Evolutionary conservation across 2,329 filamentous ascomycete species (phyloP), one percentile per base, ranked within the genome.

Genomic region (Trichoderma atroviride): DNA sequence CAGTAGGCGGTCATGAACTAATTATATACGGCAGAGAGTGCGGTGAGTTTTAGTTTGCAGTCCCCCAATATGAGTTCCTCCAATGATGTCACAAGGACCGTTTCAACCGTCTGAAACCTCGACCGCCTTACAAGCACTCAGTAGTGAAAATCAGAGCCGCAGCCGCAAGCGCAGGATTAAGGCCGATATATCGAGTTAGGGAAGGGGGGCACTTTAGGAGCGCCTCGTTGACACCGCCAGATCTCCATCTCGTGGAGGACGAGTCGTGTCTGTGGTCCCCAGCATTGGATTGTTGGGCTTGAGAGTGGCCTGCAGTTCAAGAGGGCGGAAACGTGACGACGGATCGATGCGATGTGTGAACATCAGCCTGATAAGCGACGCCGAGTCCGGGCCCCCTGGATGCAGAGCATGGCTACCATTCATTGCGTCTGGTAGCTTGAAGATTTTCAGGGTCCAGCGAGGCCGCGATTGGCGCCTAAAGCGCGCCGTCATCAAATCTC

Each of bases 171-270:
- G 52, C 64, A 65, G 68, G 66, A 53, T 59, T 57, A 24, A n/a
- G 31, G 40, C 50, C 47, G 47, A 53, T 31, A 58, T 69, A n/a
- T 60, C 29, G 40, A 35, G 40, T n/a, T 43, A 24, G 61, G 47
- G 27, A n/a, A n/a, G 29, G 47, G 43, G 27, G 33, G 13, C 33
- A 33, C 11, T 35, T 35, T 43, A 5, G 40, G 16, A 16, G 16
- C 6, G 16, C 37, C 16, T n/a, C 31, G 33, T 60, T 52, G 61
- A 68, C 66, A 70, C 70, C 62, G 71, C 71, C 72, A 69, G 69
- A 71, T 71, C 70, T 69, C 60, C 62, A 47, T n/a, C 22, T 55
- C 40, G 37, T 37, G 64, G 64, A 40, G 31, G 52, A 55, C 61
- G 58, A 57, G 33, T 62, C 24, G 64, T 43, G 33, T 63, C 31